Conservation (phyloP, 1,284 basidiomycete genomes). For the Ceratobasidium sp. region DNA sequence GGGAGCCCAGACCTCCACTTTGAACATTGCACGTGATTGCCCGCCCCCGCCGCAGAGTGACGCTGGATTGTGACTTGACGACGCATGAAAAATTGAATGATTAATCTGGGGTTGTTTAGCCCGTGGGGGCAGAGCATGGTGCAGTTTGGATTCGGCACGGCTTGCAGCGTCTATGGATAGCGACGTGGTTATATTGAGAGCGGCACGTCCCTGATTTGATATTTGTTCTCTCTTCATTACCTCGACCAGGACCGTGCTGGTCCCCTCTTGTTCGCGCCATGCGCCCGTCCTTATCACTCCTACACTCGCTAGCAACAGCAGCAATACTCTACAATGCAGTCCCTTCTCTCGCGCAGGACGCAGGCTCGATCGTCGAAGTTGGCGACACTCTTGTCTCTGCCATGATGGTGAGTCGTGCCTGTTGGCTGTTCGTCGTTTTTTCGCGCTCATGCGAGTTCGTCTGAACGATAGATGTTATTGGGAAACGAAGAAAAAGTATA, state of each 20-base stretch:
- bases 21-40: background rate
- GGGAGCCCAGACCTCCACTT: background rate
- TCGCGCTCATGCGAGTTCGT: background rate
- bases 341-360: constrained; percentile 39
- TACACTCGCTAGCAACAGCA: constrained; percentile 32
- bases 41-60: background rate
- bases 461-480: constrained; percentile 25
- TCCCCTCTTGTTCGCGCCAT: constrained; percentile 19
- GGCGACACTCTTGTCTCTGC: constrained; percentile 37
- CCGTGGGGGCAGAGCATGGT: background rate
- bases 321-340: constrained; percentile 33
- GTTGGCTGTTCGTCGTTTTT: background rate
- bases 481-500: constrained; percentile 42
- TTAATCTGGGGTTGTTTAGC: background rate
- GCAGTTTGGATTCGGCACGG: background rate
- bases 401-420: constrained; percentile 20
- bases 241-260: constrained; percentile 23
- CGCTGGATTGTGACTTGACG: no score
- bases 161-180: constrained; percentile 2
- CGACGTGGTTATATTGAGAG: constrained; percentile 19
- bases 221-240: constrained; percentile 17
- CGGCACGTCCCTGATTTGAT: constrained; percentile 18
- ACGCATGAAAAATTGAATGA: no score
- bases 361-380: constrained; percentile 29
- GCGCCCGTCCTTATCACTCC: constrained; percentile 22